These are phyloP conservation scores for Kodamaea alishanica DNA, from an alignment of 1,139 yeast species.

Conservation along the genomic window DNA sequence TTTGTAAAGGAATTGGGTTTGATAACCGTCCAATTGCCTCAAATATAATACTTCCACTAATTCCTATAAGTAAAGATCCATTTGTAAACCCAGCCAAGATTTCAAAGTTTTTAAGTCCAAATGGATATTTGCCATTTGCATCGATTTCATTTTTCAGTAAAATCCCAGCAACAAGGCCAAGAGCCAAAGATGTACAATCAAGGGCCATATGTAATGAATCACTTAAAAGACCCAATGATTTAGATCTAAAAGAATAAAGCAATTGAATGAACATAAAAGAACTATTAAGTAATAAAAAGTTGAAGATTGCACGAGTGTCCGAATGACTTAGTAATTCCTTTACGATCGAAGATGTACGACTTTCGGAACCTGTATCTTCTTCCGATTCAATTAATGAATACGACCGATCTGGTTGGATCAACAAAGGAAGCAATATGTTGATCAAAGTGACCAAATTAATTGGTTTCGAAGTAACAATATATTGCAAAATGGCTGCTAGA, in stretches of 20 bases:
- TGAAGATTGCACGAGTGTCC: conserved; percentile 86
- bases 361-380: background rate
- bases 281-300: conserved; percentile 78
- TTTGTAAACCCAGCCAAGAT: conserved; percentile 94
- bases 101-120: conserved; percentile 81
- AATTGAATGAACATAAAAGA: conserved; percentile 93
- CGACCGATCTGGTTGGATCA: conserved; percentile 18
- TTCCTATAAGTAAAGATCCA: conserved; percentile 82
- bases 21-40: conserved; percentile 82
- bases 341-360: conserved; percentile 11
- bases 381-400: conserved; percentile 6
- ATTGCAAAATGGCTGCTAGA: conserved; percentile 21
- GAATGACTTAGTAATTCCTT: conserved; percentile 51
- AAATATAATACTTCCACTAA: conserved; percentile 80
- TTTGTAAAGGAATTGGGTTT: conserved; percentile 72
- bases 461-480: conserved; percentile 17
- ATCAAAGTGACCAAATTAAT: conserved; percentile 10
- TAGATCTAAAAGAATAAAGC: conserved; percentile 85
- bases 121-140: conserved; percentile 73
- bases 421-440: conserved; percentile 16
- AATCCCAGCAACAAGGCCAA: conserved; percentile 85
- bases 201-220: conserved; percentile 96
- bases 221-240: conserved; percentile 83
- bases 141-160: conserved; percentile 43
- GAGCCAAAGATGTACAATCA: conserved; percentile 84